Conservation (phyloP, 768 basidiomycete genomes). For the Russula sp. region DNA sequence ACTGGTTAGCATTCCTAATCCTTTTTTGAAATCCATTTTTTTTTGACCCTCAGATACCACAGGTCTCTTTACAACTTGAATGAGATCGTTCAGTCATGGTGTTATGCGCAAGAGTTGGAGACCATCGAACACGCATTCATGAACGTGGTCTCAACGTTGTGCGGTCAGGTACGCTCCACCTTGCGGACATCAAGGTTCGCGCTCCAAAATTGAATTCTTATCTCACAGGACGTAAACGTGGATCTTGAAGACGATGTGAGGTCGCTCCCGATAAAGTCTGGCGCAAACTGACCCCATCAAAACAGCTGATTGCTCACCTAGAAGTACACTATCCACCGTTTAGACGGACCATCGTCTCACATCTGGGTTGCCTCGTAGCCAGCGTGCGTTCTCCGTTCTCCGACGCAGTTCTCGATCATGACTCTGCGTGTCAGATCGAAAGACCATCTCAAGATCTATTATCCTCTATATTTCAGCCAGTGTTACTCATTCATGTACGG, state of each 20-base stretch:
- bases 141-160: conserved; percentile 22
- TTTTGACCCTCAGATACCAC: too few relatives aligned
- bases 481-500: conserved; percentile 20
- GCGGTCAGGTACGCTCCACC: conserved; percentile 16
- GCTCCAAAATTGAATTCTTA: not conserved
- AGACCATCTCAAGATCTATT: conserved; percentile 5
- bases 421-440: not conserved
- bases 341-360: conserved; percentile 14
- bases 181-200: not conserved
- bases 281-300: not conserved
- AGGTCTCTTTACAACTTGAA: conserved; percentile 15
- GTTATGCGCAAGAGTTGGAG: conserved; percentile 23
- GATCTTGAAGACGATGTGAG: conserved; percentile 21
- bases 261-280: not conserved
- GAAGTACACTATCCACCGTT: conserved; percentile 23
- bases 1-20: conserved; percentile 9
- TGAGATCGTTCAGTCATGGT: conserved; percentile 25
- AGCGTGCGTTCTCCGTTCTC: conserved; percentile 11
- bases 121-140: conserved; percentile 23
- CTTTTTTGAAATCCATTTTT: too few relatives aligned
- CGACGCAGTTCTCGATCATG: not conserved
- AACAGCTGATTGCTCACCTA: conserved; percentile 22
- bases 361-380: conserved; percentile 11
- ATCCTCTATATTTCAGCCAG: conserved; percentile 5
- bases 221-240: conserved; percentile 12